These are phyloP conservation scores for Yamadazyma atmosphaerica DNA, from an alignment of 1,139 yeast genomes.

Conservation along the genomic window DNA sequence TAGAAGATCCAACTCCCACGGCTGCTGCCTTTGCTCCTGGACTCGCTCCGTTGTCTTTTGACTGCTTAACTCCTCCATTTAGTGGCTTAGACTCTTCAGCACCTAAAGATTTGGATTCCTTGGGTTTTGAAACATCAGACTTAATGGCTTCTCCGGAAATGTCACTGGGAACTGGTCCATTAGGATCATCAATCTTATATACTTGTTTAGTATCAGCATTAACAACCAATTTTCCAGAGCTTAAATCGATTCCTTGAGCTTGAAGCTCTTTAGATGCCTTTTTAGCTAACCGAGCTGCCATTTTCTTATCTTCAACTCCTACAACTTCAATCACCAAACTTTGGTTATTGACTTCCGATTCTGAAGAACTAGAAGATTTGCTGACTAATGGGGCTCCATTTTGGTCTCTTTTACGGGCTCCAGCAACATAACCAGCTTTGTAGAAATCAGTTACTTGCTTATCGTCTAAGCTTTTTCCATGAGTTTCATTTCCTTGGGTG, in stretches of 20 bases:
- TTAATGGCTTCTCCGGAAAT: constrained; percentile 2
- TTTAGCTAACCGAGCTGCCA: constrained; percentile 37
- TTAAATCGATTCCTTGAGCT: constrained; percentile 36
- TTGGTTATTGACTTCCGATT: constrained; percentile 5
- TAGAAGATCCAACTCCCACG: constrained; percentile 8
- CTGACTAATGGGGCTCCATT: constrained; percentile 2
- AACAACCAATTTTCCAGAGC: constrained; percentile 36
- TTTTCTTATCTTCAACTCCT: constrained; percentile 33
- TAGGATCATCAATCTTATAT: constrained; percentile 23
- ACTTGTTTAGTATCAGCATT: constrained; percentile 36
- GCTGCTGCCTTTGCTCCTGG: constrained; percentile 5
- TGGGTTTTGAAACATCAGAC: constrained; percentile 1
- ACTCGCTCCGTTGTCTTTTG: background rate
- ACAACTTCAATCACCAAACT: constrained; percentile 37
- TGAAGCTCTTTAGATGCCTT: constrained; percentile 35
- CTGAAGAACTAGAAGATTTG: background rate
- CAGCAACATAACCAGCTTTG: constrained; percentile 6
- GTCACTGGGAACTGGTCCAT: background rate
- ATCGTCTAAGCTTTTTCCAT: constrained; percentile 2
- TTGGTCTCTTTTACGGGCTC: constrained; percentile 2
- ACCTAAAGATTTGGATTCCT: constrained; percentile 1
- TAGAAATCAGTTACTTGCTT: constrained; percentile 3
- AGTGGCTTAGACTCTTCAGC: constrained; percentile 6
- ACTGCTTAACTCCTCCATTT: background rate
- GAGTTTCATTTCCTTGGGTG: background rate